phyloP scores from a whole-genome alignment of 176 grass and related monocot genomes.

The Lolium perenne region DNA sequence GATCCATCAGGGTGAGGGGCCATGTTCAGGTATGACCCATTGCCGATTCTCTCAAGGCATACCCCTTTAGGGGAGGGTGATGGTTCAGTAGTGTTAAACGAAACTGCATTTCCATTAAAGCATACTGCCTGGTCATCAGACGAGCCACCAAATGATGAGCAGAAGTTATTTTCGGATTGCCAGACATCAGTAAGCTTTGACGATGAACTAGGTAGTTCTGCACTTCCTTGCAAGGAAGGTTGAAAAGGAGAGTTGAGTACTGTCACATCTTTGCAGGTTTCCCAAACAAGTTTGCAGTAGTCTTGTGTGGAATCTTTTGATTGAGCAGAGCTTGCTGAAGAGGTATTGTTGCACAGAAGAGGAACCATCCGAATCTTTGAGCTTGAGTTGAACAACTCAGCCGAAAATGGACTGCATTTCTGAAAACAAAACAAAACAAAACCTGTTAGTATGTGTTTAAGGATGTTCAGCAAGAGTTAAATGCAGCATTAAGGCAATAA shows the following conservation, averaged over 20 bases:
- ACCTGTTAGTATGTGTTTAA: background rate
- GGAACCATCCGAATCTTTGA: constrained; percentile 59
- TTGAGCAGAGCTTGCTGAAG: constrained; percentile 44
- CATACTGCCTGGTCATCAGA: constrained; percentile 58
- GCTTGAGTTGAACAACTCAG: constrained; percentile 62
- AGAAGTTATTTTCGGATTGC: constrained; percentile 79
- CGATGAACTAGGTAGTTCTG: constrained; percentile 48
- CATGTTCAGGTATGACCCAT: constrained; percentile 91
- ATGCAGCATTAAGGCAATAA: background rate
- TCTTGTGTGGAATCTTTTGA: constrained; percentile 64
- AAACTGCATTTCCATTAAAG: constrained; percentile 73
- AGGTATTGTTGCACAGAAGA: constrained; percentile 58
- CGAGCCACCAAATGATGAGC: constrained; percentile 70
- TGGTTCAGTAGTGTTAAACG: constrained; percentile 65
- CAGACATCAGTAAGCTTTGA: constrained; percentile 77
- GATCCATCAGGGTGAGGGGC: constrained; percentile 86
- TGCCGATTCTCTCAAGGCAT: constrained; percentile 84
- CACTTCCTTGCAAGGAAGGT: constrained; percentile 55
- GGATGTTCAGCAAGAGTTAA: background rate
- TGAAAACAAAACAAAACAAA: constrained; percentile 32
- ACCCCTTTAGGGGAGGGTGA: constrained; percentile 72
- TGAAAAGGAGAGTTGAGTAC: constrained; percentile 84
- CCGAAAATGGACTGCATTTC: constrained; percentile 81
- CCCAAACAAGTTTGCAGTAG: constrained; percentile 74
- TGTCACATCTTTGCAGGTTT: constrained; percentile 69